phyloP scores from a whole-genome alignment of 352 stramenopile genomes.

The Phytophthora pini region DNA sequence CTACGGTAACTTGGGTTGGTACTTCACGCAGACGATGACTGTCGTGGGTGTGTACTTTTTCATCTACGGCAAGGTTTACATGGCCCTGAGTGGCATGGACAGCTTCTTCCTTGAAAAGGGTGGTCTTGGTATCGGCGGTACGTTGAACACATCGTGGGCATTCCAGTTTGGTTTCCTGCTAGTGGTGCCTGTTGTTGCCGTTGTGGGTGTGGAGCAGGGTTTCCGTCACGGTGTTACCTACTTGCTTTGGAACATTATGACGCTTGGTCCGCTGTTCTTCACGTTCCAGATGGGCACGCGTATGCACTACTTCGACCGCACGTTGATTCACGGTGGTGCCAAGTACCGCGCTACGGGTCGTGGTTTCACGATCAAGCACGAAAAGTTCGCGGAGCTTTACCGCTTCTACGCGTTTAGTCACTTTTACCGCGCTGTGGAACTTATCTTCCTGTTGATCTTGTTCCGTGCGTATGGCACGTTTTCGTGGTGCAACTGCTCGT shows the following conservation, averaged over 20 bases:
- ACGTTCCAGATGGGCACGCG: constrained; percentile 99
- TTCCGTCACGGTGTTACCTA: constrained; percentile 94
- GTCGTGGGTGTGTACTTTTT: constrained; percentile 98
- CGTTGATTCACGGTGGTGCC: constrained; percentile 96
- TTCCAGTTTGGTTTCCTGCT: constrained; percentile 97
- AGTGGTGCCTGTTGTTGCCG: constrained; percentile 97
- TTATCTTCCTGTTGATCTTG: constrained; percentile 86
- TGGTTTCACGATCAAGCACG: constrained; percentile 99
- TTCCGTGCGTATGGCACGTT: constrained; percentile 94
- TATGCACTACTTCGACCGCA: constrained; percentile 99
- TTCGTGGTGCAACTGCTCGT: constrained; percentile 92
- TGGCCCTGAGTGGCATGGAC: constrained; percentile 95
- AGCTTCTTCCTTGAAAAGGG: constrained; percentile 91
- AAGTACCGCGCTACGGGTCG: constrained; percentile 98
- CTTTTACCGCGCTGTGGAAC: constrained; percentile 98
- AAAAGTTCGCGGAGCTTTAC: constrained; percentile 97
- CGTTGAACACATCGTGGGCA: constrained; percentile 96
- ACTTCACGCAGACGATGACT: constrained; percentile 98
- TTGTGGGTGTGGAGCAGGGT: constrained; percentile 97
- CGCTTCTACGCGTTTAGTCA: constrained; percentile 98
- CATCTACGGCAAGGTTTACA: constrained; percentile 97
- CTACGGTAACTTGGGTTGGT: constrained; percentile 99
- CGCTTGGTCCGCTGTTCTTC: constrained; percentile 98
- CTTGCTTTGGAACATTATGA: constrained; percentile 96
- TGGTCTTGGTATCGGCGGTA: constrained; percentile 94